Percentiles rank a stretch among this genome's conserved stretches.
Conservation (phyloP, 2,329 filamentous ascomycete genomes). For the Neofusicoccum cordaticola region DNA sequence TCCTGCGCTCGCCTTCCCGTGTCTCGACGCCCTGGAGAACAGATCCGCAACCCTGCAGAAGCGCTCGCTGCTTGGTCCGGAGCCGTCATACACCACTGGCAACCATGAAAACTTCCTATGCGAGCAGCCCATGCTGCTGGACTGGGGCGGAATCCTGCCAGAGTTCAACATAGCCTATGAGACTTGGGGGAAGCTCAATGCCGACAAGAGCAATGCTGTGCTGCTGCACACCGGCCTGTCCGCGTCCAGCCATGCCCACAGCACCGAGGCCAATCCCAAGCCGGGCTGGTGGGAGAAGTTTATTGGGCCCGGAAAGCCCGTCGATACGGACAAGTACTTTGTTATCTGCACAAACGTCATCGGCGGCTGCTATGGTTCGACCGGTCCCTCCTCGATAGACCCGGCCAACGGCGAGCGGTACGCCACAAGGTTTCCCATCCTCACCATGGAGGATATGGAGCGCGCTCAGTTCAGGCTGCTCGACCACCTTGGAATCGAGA, state of each 20-base stretch:
- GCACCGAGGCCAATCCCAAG: constrained; percentile 79
- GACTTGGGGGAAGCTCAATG: constrained; percentile 81
- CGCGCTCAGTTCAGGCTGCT: constrained; percentile 88
- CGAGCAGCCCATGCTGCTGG: constrained; percentile 70
- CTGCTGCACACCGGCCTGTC: constrained; percentile 91
- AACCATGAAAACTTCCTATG: constrained; percentile 77
- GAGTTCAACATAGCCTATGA: constrained; percentile 92
- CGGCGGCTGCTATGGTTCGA: constrained; percentile 93
- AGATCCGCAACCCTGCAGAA: constrained; percentile 67
- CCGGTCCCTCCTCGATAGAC: constrained; percentile 83
- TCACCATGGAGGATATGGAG: constrained; percentile 98
- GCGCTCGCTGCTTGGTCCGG: constrained; percentile 69
- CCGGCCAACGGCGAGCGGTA: constrained; percentile 85
- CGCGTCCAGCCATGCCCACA: constrained; percentile 95
- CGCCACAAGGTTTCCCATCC: constrained; percentile 89
- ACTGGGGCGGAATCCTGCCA: constrained; percentile 91
- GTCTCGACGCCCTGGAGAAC: constrained; percentile 41
- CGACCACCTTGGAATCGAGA: constrained; percentile 71
- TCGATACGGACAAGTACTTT: constrained; percentile 90
- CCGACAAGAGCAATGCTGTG: constrained; percentile 81
- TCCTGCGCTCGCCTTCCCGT: constrained; percentile 41
- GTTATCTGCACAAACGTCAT: constrained; percentile 96
- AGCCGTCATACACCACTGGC: constrained; percentile 91
- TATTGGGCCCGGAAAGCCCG: constrained; percentile 78
- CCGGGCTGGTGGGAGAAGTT: constrained; percentile 99